Percentiles rank a stretch among this genome's conserved stretches.
Evolutionary conservation across 2,329 filamentous ascomycete species (phyloP).

Genomic region (Sphaerostilbella broomeana): DNA sequence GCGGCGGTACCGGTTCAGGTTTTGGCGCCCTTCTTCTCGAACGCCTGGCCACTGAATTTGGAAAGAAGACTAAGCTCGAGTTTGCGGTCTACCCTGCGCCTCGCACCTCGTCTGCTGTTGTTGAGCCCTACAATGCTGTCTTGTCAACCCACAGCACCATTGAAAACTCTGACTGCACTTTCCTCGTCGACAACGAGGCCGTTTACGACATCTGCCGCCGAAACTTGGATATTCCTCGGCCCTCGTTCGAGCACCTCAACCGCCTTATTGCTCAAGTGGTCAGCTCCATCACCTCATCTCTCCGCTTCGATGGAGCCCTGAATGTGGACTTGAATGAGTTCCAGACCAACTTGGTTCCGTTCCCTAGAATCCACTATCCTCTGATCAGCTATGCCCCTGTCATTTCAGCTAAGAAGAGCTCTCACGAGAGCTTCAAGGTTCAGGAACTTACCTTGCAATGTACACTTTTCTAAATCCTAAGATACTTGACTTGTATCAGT

Average conservation of each 20-base stretch:
- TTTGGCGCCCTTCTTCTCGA: constrained; percentile 67
- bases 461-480: constrained; percentile 32
- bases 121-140: constrained; percentile 69
- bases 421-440: constrained; percentile 83
- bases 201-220: constrained; percentile 70
- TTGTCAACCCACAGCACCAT: constrained; percentile 69
- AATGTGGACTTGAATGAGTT: constrained; percentile 73
- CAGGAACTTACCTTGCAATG: constrained; percentile 69
- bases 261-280: constrained; percentile 68
- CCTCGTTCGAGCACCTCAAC: constrained; percentile 65
- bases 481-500: background rate
- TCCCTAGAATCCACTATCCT: constrained; percentile 68
- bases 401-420: constrained; percentile 66
- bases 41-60: constrained; percentile 66
- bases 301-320: constrained; percentile 65
- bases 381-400: constrained; percentile 68
- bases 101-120: constrained; percentile 62
- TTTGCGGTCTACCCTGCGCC: constrained; percentile 67
- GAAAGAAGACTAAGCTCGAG: constrained; percentile 73
- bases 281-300: constrained; percentile 66
- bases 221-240: constrained; percentile 63
- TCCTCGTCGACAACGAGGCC: constrained; percentile 68
- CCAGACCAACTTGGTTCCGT: constrained; percentile 70
- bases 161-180: constrained; percentile 73
- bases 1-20: constrained; percentile 65